phyloP scores from a whole-genome alignment of 148 eudicot genomes.

The Simmondsia chinensis region DNA sequence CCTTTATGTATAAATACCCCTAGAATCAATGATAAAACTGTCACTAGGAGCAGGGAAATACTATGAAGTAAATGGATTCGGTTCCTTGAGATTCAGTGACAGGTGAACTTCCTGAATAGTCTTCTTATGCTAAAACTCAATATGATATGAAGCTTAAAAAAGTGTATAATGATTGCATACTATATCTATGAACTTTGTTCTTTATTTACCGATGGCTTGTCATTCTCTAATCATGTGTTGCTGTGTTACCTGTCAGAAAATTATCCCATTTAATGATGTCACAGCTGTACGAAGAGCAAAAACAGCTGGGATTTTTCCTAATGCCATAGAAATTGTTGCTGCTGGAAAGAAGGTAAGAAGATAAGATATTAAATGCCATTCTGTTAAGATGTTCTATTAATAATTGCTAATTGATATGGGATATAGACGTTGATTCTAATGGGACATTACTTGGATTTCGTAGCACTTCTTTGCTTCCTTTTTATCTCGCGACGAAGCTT shows the following conservation, averaged over 20 bases:
- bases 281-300: conserved; percentile 83
- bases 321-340: conserved; percentile 85
- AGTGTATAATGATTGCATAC: background rate
- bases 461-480: conserved; percentile 94
- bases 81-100: no score
- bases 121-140: conserved; percentile 1
- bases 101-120: background rate
- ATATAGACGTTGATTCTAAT: background rate
- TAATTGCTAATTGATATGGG: background rate
- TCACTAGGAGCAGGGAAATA: background rate
- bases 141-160: background rate
- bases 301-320: conserved; percentile 90
- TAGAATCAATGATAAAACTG: no score
- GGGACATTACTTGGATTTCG: conserved; percentile 8
- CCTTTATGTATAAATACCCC: no score
- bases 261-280: conserved; percentile 68
- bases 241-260: no score
- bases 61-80: no score
- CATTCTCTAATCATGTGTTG: no score
- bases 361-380: conserved; percentile 1
- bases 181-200: no score
- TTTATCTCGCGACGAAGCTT: conserved; percentile 95
- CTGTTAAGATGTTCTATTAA: background rate
- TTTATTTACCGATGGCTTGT: no score
- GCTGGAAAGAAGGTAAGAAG: conserved; percentile 70